Percentiles rank a stretch among this genome's conserved stretches.
Conservation (phyloP, 495 filamentous ascomycete species). For the Penicillium silybi region DNA sequence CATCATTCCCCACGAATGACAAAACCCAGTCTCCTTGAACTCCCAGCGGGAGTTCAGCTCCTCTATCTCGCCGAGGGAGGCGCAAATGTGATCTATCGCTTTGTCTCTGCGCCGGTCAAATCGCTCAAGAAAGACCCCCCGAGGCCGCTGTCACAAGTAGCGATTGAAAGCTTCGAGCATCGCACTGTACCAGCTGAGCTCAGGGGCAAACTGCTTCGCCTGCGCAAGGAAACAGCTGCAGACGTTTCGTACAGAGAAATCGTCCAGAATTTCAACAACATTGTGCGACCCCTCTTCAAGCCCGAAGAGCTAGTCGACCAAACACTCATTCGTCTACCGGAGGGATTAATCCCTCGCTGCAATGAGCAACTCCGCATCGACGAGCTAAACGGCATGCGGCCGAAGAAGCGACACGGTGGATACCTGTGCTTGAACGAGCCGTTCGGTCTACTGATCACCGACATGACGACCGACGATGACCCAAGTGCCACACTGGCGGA, state of each 20-base stretch:
- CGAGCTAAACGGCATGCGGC: slow-evolving; percentile 29
- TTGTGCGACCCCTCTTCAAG: slow-evolving; percentile 55
- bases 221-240: slow-evolving; percentile 59
- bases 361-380: slow-evolving; percentile 47
- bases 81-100: slow-evolving; percentile 67
- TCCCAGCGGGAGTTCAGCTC: slow-evolving; percentile 41
- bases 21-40: slow-evolving; percentile 34
- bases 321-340: slow-evolving; percentile 50
- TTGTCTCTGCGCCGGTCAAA: slow-evolving; percentile 33
- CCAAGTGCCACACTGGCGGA: slow-evolving; percentile 56
- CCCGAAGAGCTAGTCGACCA: slow-evolving; percentile 58
- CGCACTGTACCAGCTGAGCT: slow-evolving; percentile 24
- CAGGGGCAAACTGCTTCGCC: slow-evolving; percentile 55
- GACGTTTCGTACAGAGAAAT: slow-evolving; percentile 53
- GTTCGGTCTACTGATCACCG: slow-evolving; percentile 69
- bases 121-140: slow-evolving; percentile 11
- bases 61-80: slow-evolving; percentile 63
- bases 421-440: slow-evolving; percentile 55
- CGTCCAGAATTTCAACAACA: slow-evolving; percentile 52
- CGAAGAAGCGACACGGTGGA: slow-evolving; percentile 49
- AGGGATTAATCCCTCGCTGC: slow-evolving; percentile 40
- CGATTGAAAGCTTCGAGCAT: slow-evolving; percentile 5
- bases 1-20: slow-evolving; percentile 31
- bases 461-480: slow-evolving; percentile 63
- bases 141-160: neutral